Evolutionary conservation across 768 basidiomycete genomes (phyloP).

Genomic region (Rhodotorula paludigena): DNA sequence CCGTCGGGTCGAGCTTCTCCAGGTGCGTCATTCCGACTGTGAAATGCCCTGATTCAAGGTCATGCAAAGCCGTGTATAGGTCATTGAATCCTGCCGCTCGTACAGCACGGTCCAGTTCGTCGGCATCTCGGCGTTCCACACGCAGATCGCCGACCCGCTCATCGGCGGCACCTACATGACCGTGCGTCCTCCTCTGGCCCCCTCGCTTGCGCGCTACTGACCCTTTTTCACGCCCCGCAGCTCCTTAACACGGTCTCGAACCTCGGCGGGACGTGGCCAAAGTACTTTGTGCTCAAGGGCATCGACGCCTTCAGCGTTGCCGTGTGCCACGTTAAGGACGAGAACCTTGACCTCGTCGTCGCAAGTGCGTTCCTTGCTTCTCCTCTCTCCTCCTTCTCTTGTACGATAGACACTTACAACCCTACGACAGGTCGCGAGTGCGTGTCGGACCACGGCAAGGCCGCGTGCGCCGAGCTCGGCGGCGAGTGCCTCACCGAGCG

Average conservation of each 20-base stretch:
- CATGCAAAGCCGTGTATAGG: no score
- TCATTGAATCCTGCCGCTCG: background rate
- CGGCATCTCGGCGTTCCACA: slow-evolving; percentile 98
- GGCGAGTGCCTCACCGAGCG: slow-evolving; percentile 76
- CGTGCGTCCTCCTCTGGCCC: slow-evolving; percentile 44
- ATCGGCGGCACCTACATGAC: slow-evolving; percentile 99
- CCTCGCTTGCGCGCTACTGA: background rate
- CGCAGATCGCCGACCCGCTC: slow-evolving; percentile 86
- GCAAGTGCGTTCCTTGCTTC: slow-evolving; percentile 52
- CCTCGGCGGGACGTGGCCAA: slow-evolving; percentile 97
- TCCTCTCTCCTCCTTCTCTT: slow-evolving; percentile 32
- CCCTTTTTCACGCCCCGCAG: slow-evolving; percentile 45
- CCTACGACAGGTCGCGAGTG: slow-evolving; percentile 77
- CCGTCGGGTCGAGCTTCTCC: slow-evolving; percentile 75
- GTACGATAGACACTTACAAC: background rate
- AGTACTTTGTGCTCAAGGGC: slow-evolving; percentile 90
- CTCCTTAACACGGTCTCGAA: slow-evolving; percentile 91
- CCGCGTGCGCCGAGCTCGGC: slow-evolving; percentile 64
- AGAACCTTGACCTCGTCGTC: slow-evolving; percentile 41
- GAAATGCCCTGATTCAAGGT: no score
- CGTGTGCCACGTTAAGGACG: slow-evolving; percentile 66
- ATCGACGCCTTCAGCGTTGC: slow-evolving; percentile 85
- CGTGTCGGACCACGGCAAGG: slow-evolving; percentile 85
- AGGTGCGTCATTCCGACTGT: slow-evolving; percentile 57
- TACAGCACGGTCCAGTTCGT: slow-evolving; percentile 94